phyloP scores from a whole-genome alignment of 768 basidiomycete species.

The Lepiota brunneoincarnata region DNA sequence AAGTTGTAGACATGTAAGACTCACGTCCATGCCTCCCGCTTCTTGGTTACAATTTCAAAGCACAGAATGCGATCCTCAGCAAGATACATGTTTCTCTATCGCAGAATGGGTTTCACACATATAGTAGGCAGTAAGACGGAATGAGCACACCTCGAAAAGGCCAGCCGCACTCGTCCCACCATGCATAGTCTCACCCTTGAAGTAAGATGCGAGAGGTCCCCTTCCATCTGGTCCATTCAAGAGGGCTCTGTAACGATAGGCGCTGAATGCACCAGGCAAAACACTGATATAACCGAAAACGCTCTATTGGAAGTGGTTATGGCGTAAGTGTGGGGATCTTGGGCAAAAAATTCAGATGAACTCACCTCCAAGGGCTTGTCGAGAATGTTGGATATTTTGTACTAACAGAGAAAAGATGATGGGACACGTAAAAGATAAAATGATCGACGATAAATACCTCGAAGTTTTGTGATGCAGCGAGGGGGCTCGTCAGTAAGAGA shows the following conservation, averaged over 20 bases:
- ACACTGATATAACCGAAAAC: slow-evolving; percentile 87
- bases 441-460: slow-evolving; percentile 44
- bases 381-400: slow-evolving; percentile 95
- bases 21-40: slow-evolving; percentile 77
- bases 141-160: slow-evolving; percentile 52
- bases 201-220: slow-evolving; percentile 89
- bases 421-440: background rate
- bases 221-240: slow-evolving; percentile 84
- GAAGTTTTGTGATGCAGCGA: slow-evolving; percentile 95
- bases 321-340: background rate
- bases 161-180: slow-evolving; percentile 59
- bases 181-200: slow-evolving; percentile 90
- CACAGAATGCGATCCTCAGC: slow-evolving; percentile 90
- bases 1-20: slow-evolving; percentile 26
- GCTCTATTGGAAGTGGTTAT: slow-evolving; percentile 39
- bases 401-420: slow-evolving; percentile 36
- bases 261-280: slow-evolving; percentile 89
- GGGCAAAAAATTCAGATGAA: slow-evolving; percentile 4
- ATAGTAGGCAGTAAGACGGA: background rate
- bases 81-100: slow-evolving; percentile 87
- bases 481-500: slow-evolving; percentile 67
- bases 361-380: slow-evolving; percentile 91
- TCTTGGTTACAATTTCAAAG: slow-evolving; percentile 93
- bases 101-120: background rate
- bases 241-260: slow-evolving; percentile 86